Percentiles rank a stretch among this genome's conserved stretches.
phyloP scores from a whole-genome alignment of 768 basidiomycete genomes.

The Asterophora lycoperdoides region DNA sequence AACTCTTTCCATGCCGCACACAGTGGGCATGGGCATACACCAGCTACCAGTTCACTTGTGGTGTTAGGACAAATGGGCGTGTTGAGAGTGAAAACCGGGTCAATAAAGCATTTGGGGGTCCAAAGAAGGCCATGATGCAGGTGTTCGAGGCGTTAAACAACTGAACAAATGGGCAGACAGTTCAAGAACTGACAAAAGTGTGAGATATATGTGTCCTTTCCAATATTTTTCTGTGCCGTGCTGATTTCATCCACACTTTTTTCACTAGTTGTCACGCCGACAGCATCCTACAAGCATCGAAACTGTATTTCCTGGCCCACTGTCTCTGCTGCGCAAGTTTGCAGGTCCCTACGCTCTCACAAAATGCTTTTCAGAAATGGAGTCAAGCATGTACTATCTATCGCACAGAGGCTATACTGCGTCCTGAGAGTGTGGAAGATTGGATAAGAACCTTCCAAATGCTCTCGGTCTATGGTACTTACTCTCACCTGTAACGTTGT shows the following conservation, averaged over 20 bases:
- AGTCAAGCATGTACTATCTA: slow-evolving; percentile 27
- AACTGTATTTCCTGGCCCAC: slow-evolving; percentile 21
- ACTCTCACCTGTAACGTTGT: too few species aligned
- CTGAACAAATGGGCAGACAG: slow-evolving; percentile 15
- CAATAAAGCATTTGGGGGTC: slow-evolving; percentile 19
- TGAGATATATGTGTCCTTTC: slow-evolving; percentile 13
- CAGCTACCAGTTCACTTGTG: slow-evolving; percentile 25
- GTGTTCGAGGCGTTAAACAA: slow-evolving; percentile 21
- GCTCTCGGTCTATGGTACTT: not conserved
- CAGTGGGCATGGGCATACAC: slow-evolving; percentile 35
- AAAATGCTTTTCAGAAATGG: slow-evolving; percentile 28
- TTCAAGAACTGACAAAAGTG: slow-evolving; percentile 14
- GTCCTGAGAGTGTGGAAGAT: slow-evolving; percentile 19
- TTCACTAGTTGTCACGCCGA: too few species aligned
- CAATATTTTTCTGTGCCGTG: too few species aligned
- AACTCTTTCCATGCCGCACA: slow-evolving; percentile 25
- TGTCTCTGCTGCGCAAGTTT: slow-evolving; percentile 21
- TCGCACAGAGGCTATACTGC: slow-evolving; percentile 17
- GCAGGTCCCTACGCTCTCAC: slow-evolving; percentile 29
- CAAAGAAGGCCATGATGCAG: slow-evolving; percentile 20
- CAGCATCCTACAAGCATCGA: slow-evolving; percentile 24
- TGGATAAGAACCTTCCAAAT: slow-evolving; percentile 26
- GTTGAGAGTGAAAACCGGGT: slow-evolving; percentile 25
- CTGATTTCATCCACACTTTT: too few species aligned
- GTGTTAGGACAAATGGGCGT: slow-evolving; percentile 30